A percentile compares a stretch with the other conserved stretches of the same genome.
These are phyloP conservation scores for Colletotrichum sp. DNA, from an alignment of 2,329 filamentous ascomycete species.

Conservation along the genomic window DNA sequence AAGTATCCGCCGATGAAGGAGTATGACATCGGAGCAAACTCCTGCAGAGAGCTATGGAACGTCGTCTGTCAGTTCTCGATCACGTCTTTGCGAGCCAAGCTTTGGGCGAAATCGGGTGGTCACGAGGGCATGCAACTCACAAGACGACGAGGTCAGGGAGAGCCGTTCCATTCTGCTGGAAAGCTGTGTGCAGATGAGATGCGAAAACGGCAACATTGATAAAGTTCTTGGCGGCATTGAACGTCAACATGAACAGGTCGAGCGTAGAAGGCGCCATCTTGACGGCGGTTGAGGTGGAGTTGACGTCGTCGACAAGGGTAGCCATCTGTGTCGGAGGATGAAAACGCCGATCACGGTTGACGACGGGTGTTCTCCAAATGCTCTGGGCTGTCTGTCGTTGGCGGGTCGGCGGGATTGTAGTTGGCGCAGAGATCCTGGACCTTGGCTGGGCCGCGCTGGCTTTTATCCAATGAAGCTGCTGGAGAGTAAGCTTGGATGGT, in stretches of 20 bases:
- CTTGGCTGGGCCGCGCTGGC: not conserved
- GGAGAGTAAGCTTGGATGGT: not conserved
- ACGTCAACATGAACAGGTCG: slow-evolving; percentile 81
- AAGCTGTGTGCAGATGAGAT: slow-evolving; percentile 67
- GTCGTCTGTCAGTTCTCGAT: not conserved
- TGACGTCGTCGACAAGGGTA: slow-evolving; percentile 14
- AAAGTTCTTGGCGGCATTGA: slow-evolving; percentile 81
- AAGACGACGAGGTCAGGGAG: slow-evolving; percentile 62
- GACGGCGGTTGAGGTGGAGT: slow-evolving; percentile 14
- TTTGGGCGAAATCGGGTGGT: not conserved
- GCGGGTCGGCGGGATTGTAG: not conserved
- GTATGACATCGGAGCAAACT: slow-evolving; percentile 83
- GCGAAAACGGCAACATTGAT: slow-evolving; percentile 76
- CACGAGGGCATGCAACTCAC: slow-evolving; percentile 44
- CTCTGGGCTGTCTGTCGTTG: not conserved
- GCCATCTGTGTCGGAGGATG: slow-evolving; percentile 14
- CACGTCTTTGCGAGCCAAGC: not conserved
- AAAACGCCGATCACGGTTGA: slow-evolving; percentile 12
- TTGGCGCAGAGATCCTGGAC: not conserved
- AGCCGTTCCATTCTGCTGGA: slow-evolving; percentile 52
- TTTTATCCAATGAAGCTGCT: not conserved
- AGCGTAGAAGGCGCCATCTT: slow-evolving; percentile 55
- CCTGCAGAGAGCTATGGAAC: slow-evolving; percentile 75
- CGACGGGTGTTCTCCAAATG: not conserved
- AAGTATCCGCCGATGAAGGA: slow-evolving; percentile 86